These are phyloP conservation scores for Exophiala spinifera DNA, from an alignment of 2,329 filamentous ascomycete species.

Conservation along the genomic window DNA sequence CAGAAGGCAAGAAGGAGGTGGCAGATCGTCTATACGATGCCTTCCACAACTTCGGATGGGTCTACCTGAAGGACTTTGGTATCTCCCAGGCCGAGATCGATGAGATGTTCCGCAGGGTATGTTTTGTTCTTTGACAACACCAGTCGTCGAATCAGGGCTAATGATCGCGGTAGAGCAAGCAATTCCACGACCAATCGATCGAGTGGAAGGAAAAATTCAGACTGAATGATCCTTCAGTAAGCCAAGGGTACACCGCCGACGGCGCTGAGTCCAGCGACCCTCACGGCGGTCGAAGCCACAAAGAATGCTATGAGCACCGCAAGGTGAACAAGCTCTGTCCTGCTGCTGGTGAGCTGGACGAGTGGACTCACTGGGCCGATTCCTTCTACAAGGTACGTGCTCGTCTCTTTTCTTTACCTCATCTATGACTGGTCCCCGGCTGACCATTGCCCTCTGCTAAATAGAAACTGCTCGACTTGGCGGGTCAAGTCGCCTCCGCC, in stretches of 20 bases:
- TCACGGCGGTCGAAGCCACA: slow-evolving; percentile 1
- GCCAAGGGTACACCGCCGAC: slow-evolving; percentile 13
- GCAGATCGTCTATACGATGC: slow-evolving; percentile 1
- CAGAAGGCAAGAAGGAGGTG: not conserved
- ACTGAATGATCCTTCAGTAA: slow-evolving; percentile 35
- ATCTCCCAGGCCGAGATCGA: slow-evolving; percentile 1
- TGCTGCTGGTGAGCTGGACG: slow-evolving; percentile 40
- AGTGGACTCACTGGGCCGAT: slow-evolving; percentile 43
- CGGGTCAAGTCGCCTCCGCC: slow-evolving; percentile 52
- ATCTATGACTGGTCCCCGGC: too few relatives aligned
- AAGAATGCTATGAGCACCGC: slow-evolving; percentile 13
- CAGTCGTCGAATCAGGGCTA: too few relatives aligned
- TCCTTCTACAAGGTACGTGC: slow-evolving; percentile 38
- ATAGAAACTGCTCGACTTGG: slow-evolving; percentile 34
- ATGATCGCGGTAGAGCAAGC: slow-evolving; percentile 26
- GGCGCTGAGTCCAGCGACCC: slow-evolving; percentile 5
- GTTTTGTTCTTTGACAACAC: too few relatives aligned
- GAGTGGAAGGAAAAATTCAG: slow-evolving; percentile 47
- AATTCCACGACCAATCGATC: slow-evolving; percentile 43
- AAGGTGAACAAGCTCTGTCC: slow-evolving; percentile 10
- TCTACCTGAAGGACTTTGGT: slow-evolving; percentile 7
- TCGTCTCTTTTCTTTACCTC: slow-evolving; percentile 35
- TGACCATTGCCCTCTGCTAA: too few relatives aligned
- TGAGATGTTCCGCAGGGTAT: slow-evolving; percentile 21
- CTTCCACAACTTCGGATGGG: not conserved